A percentile compares a stretch with the other conserved stretches of the same genome.
These are phyloP conservation scores for Smittium culicis DNA, from an alignment of 371 early-diverging fungal species.

Conservation along the genomic window DNA sequence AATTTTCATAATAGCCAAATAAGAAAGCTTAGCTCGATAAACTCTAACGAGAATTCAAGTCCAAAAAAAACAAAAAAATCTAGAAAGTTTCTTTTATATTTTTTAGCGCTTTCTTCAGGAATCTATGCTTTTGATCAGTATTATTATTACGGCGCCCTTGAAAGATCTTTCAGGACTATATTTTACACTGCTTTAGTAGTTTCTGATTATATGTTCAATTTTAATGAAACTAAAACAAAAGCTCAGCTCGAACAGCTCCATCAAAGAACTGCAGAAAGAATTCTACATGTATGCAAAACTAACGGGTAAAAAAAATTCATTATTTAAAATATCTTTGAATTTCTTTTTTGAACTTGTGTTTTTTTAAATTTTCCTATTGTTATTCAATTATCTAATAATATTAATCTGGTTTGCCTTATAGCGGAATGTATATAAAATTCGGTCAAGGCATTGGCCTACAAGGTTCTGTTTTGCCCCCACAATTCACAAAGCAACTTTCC, in stretches of 20 bases:
- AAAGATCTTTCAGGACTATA: conserved; percentile 8
- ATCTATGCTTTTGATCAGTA: background rate
- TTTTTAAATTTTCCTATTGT: no score
- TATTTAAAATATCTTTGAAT: background rate
- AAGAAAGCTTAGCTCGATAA: no score
- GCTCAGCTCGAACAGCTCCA: conserved; percentile 39
- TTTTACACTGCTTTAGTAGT: conserved; percentile 7
- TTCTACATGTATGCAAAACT: conserved; percentile 59
- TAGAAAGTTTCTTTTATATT: background rate
- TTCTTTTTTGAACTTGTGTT: no score
- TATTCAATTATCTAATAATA: background rate
- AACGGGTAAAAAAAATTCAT: conserved; percentile 38
- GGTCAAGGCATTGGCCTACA: conserved; percentile 78
- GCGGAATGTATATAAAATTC: conserved; percentile 76
- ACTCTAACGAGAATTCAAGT: no score
- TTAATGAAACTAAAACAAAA: conserved; percentile 37
- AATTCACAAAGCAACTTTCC: conserved; percentile 53
- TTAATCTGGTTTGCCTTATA: background rate
- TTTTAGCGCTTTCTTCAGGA: background rate
- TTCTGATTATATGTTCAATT: conserved; percentile 64
- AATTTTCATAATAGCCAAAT: no score
- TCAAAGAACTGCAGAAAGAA: conserved; percentile 50
- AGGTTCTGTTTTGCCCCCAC: conserved; percentile 57
- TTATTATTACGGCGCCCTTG: background rate
- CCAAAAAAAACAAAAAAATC: background rate